Evolutionary conservation across 2,329 filamentous ascomycete genomes (phyloP).

Genomic region (Xylaria sp.): DNA sequence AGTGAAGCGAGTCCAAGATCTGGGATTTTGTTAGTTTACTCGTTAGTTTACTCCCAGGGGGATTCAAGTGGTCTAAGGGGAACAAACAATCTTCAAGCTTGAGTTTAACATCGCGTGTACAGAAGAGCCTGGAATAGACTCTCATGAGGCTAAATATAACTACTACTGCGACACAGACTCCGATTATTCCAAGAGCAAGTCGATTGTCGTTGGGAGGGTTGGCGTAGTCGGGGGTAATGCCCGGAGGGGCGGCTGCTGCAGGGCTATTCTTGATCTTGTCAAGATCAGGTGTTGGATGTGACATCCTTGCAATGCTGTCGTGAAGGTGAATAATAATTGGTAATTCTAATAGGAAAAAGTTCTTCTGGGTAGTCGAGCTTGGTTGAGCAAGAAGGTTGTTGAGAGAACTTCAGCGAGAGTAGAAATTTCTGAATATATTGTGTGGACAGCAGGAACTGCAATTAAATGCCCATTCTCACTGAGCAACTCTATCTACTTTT

Average conservation of each 20-base stretch:
- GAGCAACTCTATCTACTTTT: neutral
- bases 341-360: neutral
- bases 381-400: neutral
- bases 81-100: constrained; percentile 21
- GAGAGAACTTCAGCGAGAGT: neutral
- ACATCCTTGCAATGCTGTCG: neutral
- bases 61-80: neutral
- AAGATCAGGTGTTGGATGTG: neutral
- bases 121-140: constrained; percentile 18
- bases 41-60: neutral
- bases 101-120: neutral
- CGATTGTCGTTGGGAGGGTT: constrained; percentile 11
- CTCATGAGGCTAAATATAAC: constrained; percentile 2
- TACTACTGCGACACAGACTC: neutral
- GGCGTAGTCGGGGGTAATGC: constrained; percentile 8
- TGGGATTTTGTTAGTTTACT: too few species aligned
- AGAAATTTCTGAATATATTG: neutral
- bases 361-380: neutral
- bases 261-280: constrained; percentile 10
- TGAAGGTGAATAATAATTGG: neutral
- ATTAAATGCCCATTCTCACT: too few species aligned
- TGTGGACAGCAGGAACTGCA: neutral
- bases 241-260: constrained; percentile 10
- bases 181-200: constrained; percentile 5
- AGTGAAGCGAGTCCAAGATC: constrained; percentile 16